Conservation (phyloP, 2,329 filamentous ascomycete genomes). For the Rhynchosporium graminicola region DNA sequence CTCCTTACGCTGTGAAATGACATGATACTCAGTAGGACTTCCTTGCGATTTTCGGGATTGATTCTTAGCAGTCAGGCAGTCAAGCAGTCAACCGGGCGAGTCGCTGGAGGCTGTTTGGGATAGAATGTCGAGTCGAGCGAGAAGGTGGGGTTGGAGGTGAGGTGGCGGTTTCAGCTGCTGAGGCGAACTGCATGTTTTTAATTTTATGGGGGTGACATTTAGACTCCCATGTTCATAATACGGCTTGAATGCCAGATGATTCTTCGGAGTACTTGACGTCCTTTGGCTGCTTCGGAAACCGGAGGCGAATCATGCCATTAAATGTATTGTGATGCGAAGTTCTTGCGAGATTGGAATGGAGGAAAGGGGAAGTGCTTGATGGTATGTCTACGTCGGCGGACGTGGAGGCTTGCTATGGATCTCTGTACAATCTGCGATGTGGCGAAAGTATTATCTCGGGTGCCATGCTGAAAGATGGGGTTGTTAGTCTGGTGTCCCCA, state of each 20-base stretch:
- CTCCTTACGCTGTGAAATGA: neutral
- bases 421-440: no score
- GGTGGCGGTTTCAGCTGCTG: slow-evolving; percentile 4
- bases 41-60: neutral
- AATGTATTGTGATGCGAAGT: neutral
- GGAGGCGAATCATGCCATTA: no score
- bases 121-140: neutral
- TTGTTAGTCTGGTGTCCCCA: no score
- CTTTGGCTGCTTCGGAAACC: neutral
- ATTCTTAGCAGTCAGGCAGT: neutral
- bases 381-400: no score
- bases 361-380: neutral
- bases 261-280: neutral
- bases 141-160: neutral
- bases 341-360: neutral
- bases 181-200: slow-evolving; percentile 8
- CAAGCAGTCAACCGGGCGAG: no score
- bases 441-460: no score
- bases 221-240: slow-evolving; percentile 6
- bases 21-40: neutral
- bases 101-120: neutral
- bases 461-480: no score
- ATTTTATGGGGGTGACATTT: slow-evolving; percentile 6
- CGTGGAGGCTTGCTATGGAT: no score
- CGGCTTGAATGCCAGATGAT: no score